phyloP scores from a whole-genome alignment of 2,329 filamentous ascomycete species.

The Dactylellina parvicollis region DNA sequence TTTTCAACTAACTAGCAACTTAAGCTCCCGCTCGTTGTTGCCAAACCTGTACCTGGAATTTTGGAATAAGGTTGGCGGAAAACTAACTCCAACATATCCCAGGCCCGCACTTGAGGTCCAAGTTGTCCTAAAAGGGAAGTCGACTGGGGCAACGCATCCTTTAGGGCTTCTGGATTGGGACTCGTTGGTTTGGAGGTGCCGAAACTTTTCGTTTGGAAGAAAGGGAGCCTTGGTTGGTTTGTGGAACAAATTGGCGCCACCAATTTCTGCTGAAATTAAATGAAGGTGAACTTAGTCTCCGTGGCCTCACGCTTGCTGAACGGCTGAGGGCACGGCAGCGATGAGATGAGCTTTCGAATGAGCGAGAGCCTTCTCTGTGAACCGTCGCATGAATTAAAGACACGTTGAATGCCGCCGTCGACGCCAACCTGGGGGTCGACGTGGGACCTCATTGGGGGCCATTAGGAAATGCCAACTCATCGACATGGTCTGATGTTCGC shows the following conservation, averaged over 20 bases:
- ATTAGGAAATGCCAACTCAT: conserved; percentile 49
- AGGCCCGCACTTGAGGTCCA: too few relatives aligned
- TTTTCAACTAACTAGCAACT: too few relatives aligned
- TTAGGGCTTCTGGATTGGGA: conserved; percentile 24
- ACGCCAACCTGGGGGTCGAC: conserved; percentile 10
- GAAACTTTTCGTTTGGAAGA: conserved; percentile 43
- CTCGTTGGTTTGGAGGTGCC: neutral
- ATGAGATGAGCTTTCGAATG: conserved; percentile 23
- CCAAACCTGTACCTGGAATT: conserved; percentile 2
- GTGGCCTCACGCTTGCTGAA: conserved; percentile 16
- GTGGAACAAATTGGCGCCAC: conserved; percentile 51
- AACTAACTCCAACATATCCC: conserved; percentile 28
- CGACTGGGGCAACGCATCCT: conserved; percentile 21
- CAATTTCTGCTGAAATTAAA: conserved; percentile 52
- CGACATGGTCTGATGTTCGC: conserved; percentile 46
- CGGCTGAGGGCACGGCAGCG: neutral
- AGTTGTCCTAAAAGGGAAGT: conserved; percentile 31
- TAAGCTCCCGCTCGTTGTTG: too few relatives aligned
- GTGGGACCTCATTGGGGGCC: conserved; percentile 25
- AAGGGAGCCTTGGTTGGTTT: conserved; percentile 24
- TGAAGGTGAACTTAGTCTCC: neutral
- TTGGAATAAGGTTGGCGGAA: conserved; percentile 47
- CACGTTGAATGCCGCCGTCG: conserved; percentile 45
- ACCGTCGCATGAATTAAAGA: conserved; percentile 35
- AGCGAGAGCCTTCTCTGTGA: neutral